Evolutionary conservation across 345 rosid species (phyloP).

Genomic region (Sapria himalayana): DNA sequence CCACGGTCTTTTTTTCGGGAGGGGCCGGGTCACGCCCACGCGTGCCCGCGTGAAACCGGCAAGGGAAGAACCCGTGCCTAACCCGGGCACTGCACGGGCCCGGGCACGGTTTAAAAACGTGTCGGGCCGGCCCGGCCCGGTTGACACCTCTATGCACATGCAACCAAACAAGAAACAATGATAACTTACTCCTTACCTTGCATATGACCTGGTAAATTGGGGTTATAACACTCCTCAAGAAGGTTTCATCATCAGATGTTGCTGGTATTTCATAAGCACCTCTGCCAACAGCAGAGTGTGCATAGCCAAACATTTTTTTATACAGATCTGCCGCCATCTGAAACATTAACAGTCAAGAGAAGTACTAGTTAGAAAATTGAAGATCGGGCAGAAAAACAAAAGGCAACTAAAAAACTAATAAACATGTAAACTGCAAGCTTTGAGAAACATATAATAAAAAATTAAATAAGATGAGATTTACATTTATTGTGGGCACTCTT

Average conservation of each 20-base stretch:
- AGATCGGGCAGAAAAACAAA: background rate
- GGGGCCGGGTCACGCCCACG: too few relatives aligned
- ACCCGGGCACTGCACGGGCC: too few relatives aligned
- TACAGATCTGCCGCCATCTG: slow-evolving; percentile 69
- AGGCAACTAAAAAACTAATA: background rate
- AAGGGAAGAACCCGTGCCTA: too few relatives aligned
- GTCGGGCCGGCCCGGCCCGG: too few relatives aligned
- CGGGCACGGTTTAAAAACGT: too few relatives aligned
- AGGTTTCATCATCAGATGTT: slow-evolving; percentile 54
- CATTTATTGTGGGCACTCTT: too few relatives aligned
- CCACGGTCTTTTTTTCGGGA: too few relatives aligned
- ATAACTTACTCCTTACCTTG: too few relatives aligned
- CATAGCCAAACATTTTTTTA: slow-evolving; percentile 33
- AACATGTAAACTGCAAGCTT: background rate
- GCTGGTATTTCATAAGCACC: slow-evolving; percentile 20
- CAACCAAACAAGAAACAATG: slow-evolving; percentile 6
- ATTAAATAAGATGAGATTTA: too few relatives aligned
- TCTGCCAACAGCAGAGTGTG: slow-evolving; percentile 33
- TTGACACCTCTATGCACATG: too few relatives aligned
- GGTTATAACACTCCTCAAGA: slow-evolving; percentile 53
- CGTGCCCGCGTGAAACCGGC: too few relatives aligned
- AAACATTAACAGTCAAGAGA: slow-evolving; percentile 10
- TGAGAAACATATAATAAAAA: background rate
- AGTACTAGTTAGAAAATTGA: slow-evolving; percentile 8
- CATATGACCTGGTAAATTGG: slow-evolving; percentile 58